Conservation (phyloP, 169 alveolate genomes). For the Plasmodium fragile region DNA sequence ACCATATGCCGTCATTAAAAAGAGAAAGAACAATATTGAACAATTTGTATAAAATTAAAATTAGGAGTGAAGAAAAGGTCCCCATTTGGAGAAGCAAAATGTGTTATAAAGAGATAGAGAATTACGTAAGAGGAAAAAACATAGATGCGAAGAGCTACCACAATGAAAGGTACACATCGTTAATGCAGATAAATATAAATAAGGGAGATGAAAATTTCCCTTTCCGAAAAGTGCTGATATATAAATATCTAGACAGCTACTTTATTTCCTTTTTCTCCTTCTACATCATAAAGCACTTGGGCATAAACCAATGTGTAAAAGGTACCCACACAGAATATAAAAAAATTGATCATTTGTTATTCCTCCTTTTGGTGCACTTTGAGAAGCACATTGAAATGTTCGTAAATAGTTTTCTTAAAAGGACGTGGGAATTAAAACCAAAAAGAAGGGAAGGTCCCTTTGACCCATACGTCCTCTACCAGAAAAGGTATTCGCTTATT, state of each 20-base stretch:
- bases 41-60: conserved; percentile 14
- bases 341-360: conserved; percentile 22
- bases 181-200: conserved; percentile 26
- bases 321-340: background rate
- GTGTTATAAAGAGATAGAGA: conserved; percentile 17
- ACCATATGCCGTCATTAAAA: background rate
- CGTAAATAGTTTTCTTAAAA: conserved; percentile 42
- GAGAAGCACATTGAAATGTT: conserved; percentile 70
- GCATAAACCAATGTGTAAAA: background rate
- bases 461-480: conserved; percentile 33
- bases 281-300: conserved; percentile 6
- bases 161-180: conserved; percentile 14
- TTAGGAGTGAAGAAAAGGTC: background rate
- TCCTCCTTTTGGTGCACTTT: conserved; percentile 38
- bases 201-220: conserved; percentile 12
- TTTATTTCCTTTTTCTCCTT: conserved; percentile 52
- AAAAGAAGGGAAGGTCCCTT: conserved; percentile 14
- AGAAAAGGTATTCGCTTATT: conserved; percentile 47
- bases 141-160: background rate
- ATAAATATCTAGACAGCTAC: conserved; percentile 59
- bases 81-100: conserved; percentile 1
- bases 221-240: conserved; percentile 47
- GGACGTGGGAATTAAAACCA: conserved; percentile 27
- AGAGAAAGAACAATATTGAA: background rate
- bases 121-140: background rate